These are phyloP conservation scores for Phytopythium aichiense DNA, from an alignment of 352 stramenopile genomes.

Conservation along the genomic window DNA sequence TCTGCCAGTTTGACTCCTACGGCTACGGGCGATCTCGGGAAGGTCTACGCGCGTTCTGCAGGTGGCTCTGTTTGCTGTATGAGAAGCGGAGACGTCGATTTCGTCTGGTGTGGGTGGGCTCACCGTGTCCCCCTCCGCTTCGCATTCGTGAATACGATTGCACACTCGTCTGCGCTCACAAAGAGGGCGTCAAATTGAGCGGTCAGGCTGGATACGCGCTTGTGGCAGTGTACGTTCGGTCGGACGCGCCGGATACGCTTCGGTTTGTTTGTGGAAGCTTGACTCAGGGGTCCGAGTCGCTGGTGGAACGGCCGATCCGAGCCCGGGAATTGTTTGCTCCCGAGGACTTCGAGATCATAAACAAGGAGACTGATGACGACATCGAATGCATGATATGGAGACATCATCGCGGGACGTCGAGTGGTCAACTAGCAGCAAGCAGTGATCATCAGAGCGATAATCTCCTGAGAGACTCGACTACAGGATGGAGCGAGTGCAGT, in stretches of 20 bases:
- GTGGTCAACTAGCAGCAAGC: not conserved
- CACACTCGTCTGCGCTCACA: slow-evolving; percentile 51
- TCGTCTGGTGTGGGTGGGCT: slow-evolving; percentile 54
- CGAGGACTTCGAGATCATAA: slow-evolving; percentile 14
- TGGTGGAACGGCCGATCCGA: slow-evolving; percentile 20
- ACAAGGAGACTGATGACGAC: not conserved
- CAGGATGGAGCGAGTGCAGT: not conserved
- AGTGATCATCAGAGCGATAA: not conserved
- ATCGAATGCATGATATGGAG: not conserved
- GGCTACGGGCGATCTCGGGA: slow-evolving; percentile 42
- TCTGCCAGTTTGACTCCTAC: slow-evolving; percentile 41
- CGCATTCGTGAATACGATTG: slow-evolving; percentile 48
- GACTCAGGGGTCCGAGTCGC: not conserved
- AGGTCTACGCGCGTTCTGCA: slow-evolving; percentile 43
- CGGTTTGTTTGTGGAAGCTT: slow-evolving; percentile 31
- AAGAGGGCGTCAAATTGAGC: slow-evolving; percentile 40
- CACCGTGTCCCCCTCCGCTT: slow-evolving; percentile 43
- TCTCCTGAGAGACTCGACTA: not conserved
- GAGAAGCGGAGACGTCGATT: slow-evolving; percentile 45
- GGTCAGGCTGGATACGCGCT: slow-evolving; percentile 13
- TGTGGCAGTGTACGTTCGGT: slow-evolving; percentile 36
- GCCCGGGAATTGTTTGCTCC: slow-evolving; percentile 17
- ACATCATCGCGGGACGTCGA: not conserved
- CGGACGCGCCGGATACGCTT: slow-evolving; percentile 22
- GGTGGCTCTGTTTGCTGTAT: slow-evolving; percentile 59